Conservation (phyloP, 305 asterid genomes). For the Fraxinus greggii region DNA sequence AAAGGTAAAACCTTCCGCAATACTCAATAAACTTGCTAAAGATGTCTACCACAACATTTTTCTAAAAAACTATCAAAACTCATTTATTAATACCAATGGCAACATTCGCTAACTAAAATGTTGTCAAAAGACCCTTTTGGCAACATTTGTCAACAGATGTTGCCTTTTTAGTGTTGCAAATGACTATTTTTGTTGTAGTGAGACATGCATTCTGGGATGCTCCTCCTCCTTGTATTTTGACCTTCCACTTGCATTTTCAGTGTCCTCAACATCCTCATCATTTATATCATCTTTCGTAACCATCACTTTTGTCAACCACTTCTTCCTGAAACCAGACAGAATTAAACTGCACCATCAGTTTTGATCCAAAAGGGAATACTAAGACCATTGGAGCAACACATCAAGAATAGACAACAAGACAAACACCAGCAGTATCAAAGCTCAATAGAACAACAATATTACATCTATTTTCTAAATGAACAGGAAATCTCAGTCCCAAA, state of each 20-base stretch:
- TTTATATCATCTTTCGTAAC: not conserved
- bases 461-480: not conserved
- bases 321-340: not conserved
- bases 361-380: not conserved
- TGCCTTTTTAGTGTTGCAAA: too few relatives aligned
- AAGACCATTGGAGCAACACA: not conserved
- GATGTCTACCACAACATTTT: too few relatives aligned
- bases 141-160: too few relatives aligned
- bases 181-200: too few relatives aligned
- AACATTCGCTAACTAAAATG: too few relatives aligned
- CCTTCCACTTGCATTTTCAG: not conserved
- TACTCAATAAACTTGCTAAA: too few relatives aligned
- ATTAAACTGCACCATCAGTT: not conserved
- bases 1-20: too few relatives aligned
- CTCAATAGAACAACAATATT: not conserved
- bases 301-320: not conserved
- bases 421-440: not conserved
- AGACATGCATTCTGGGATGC: conserved; percentile 9
- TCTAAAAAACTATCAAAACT: too few relatives aligned
- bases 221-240: not conserved
- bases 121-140: too few relatives aligned
- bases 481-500: not conserved
- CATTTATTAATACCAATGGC: too few relatives aligned
- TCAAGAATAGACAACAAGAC: not conserved
- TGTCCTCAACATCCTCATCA: not conserved